Evolutionary conservation across 805 yeast species (phyloP).

Genomic region (Torulaspora indica): DNA sequence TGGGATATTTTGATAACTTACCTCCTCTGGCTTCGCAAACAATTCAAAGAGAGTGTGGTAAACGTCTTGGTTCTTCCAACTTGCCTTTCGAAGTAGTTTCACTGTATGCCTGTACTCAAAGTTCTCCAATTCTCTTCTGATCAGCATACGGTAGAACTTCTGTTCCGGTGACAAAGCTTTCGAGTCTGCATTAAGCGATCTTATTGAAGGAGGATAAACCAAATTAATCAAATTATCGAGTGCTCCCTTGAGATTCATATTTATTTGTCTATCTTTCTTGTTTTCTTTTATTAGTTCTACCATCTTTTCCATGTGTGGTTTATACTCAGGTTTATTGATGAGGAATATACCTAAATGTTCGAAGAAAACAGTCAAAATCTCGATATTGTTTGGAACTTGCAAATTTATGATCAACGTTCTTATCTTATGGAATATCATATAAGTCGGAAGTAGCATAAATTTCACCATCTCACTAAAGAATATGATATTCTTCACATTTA

Average conservation of each 20-base stretch:
- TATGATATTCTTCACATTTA: constrained; percentile 53
- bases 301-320: constrained; percentile 58
- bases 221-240: constrained; percentile 51
- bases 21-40: constrained; percentile 56
- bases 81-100: constrained; percentile 41
- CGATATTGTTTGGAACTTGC: constrained; percentile 56
- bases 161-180: constrained; percentile 42
- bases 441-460: constrained; percentile 67
- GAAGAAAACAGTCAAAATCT: constrained; percentile 61
- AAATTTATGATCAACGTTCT: constrained; percentile 52
- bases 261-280: constrained; percentile 46
- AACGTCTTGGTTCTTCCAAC: constrained; percentile 43
- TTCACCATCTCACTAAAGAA: constrained; percentile 73
- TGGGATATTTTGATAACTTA: constrained; percentile 53
- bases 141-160: constrained; percentile 45
- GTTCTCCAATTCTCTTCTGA: constrained; percentile 47
- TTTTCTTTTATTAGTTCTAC: constrained; percentile 50
- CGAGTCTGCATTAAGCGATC: constrained; percentile 30
- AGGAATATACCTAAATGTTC: constrained; percentile 70
- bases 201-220: constrained; percentile 51
- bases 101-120: constrained; percentile 37
- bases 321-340: constrained; percentile 51
- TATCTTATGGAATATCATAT: constrained; percentile 67
- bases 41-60: constrained; percentile 35
- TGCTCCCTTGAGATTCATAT: constrained; percentile 52